These are phyloP conservation scores for Perkinsus olseni DNA, from an alignment of 169 alveolate species.

Conservation along the genomic window DNA sequence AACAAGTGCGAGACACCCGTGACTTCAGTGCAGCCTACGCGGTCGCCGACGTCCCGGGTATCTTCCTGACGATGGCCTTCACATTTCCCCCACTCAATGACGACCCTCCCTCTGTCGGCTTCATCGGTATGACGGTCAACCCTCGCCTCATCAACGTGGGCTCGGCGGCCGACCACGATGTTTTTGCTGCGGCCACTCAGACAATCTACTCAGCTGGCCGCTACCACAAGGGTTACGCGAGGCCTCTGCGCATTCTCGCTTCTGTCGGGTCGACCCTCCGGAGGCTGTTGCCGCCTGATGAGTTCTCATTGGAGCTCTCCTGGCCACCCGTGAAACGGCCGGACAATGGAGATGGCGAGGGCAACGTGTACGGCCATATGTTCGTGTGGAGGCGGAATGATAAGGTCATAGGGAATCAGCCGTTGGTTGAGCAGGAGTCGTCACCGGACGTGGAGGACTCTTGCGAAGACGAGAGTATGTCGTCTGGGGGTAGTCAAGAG, in stretches of 20 bases:
- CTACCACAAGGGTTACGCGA: background rate
- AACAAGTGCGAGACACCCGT: background rate
- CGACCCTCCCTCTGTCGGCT: background rate
- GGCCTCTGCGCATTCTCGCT: background rate
- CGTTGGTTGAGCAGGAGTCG: background rate
- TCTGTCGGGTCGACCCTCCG: background rate
- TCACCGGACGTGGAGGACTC: background rate
- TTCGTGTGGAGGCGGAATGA: background rate
- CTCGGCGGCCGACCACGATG: background rate
- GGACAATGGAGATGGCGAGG: background rate
- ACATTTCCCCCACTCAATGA: background rate
- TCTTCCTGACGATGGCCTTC: background rate
- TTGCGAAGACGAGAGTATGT: background rate
- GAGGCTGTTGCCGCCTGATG: background rate
- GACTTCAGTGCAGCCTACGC: background rate
- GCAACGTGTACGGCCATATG: background rate
- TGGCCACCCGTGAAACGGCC: background rate
- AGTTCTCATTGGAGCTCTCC: background rate
- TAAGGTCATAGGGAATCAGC: background rate
- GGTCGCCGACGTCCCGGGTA: background rate
- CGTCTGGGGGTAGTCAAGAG: background rate
- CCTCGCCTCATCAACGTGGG: background rate
- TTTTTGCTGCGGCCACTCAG: background rate
- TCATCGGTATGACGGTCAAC: background rate
- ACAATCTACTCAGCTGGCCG: background rate